These are phyloP conservation scores for Fragilaria radians DNA, from an alignment of 108 stramenopile species.

Conservation along the genomic window DNA sequence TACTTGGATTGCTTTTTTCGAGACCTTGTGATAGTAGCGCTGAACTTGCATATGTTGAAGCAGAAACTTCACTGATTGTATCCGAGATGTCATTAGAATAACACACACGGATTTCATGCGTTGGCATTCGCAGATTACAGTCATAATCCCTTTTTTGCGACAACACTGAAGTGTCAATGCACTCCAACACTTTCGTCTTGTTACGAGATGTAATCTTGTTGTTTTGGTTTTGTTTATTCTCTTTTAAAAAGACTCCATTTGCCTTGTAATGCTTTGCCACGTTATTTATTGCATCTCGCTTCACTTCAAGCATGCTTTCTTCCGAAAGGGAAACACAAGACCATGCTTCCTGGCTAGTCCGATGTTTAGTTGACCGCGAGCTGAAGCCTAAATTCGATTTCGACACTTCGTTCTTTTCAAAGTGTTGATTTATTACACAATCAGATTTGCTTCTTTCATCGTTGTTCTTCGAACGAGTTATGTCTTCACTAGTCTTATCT, in stretches of 20 bases:
- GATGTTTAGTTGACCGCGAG: too few relatives aligned
- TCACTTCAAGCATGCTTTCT: not conserved
- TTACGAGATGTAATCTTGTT: too few relatives aligned
- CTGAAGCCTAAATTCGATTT: too few relatives aligned
- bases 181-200: not conserved
- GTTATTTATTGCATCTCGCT: not conserved
- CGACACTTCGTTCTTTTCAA: too few relatives aligned
- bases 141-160: too few relatives aligned
- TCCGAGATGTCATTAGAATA: not conserved
- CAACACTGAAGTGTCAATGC: not conserved
- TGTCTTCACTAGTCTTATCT: too few relatives aligned
- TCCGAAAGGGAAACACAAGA: not conserved
- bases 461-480: too few relatives aligned
- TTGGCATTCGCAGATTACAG: not conserved
- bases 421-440: too few relatives aligned
- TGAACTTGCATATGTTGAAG: not conserved
- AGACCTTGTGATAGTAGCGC: not conserved
- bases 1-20: not conserved
- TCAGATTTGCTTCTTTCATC: too few relatives aligned
- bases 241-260: too few relatives aligned
- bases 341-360: too few relatives aligned
- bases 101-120: not conserved
- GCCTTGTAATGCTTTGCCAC: not conserved
- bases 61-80: not conserved
- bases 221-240: too few relatives aligned